phyloP scores from a whole-genome alignment of 192 early-diverging fungal genomes.

The Mortierella alpina region DNA sequence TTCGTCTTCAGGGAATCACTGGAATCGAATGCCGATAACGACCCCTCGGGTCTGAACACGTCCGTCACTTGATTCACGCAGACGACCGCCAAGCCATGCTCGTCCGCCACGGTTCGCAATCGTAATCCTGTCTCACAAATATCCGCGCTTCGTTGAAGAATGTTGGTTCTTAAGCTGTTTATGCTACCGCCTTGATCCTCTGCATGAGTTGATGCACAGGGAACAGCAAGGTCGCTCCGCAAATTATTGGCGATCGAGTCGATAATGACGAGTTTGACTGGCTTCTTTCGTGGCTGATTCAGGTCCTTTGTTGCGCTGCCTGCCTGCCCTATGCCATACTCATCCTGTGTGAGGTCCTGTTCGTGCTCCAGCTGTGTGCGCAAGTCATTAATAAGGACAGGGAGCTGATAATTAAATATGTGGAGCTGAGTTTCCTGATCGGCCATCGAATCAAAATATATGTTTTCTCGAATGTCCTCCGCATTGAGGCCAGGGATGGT shows the following conservation, averaged over 20 bases:
- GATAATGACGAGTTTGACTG: conserved; percentile 80
- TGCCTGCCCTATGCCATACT: not conserved
- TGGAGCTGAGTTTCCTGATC: conserved; percentile 80
- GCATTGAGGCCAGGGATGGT: conserved; percentile 31
- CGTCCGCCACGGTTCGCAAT: conserved; percentile 71
- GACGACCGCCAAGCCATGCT: conserved; percentile 75
- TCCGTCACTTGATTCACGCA: conserved; percentile 84
- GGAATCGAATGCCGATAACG: conserved; percentile 14
- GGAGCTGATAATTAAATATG: conserved; percentile 79
- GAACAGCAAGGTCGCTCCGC: conserved; percentile 56
- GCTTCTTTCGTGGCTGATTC: conserved; percentile 55
- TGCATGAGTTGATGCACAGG: not conserved
- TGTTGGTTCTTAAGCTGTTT: conserved; percentile 14
- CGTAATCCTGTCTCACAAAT: conserved; percentile 70
- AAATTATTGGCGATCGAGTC: conserved; percentile 89
- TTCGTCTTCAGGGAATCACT: conserved; percentile 57
- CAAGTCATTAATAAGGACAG: conserved; percentile 58
- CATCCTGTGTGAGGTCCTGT: not conserved
- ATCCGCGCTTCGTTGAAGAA: conserved; percentile 57
- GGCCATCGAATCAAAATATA: conserved; percentile 76
- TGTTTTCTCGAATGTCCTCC: conserved; percentile 47
- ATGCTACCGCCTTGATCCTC: conserved; percentile 17
- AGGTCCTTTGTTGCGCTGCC: conserved; percentile 19
- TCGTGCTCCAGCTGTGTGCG: not conserved
- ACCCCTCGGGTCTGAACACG: conserved; percentile 12